A percentile compares a stretch with the other conserved stretches of the same genome.
Conservation (phyloP, 768 basidiomycete genomes). For the Lentinula raphanica region DNA sequence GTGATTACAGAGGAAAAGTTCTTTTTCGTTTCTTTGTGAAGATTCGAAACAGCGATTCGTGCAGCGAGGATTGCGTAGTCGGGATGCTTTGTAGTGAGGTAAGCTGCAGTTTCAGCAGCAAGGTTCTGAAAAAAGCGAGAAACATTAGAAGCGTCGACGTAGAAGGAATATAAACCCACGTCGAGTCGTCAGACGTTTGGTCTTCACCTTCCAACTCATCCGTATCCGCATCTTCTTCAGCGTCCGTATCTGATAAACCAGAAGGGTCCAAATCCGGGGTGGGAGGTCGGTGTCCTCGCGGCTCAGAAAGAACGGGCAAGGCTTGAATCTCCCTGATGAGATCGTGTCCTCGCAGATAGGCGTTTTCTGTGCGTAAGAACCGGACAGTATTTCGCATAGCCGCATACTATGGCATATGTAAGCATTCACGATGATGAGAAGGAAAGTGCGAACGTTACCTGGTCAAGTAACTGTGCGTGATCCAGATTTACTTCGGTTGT, state of each 20-base stretch:
- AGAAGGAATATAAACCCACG: too few relatives aligned
- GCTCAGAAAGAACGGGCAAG: constrained; percentile 59
- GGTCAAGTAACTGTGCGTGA: constrained; percentile 82
- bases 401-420: constrained; percentile 57
- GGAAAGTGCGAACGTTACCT: constrained; percentile 40
- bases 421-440: constrained; percentile 1
- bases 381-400: constrained; percentile 87
- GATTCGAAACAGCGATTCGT: constrained; percentile 95
- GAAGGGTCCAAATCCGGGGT: constrained; percentile 70
- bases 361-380: constrained; percentile 91
- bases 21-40: constrained; percentile 99
- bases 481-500: constrained; percentile 78
- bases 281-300: constrained; percentile 31
- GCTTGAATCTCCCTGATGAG: constrained; percentile 77
- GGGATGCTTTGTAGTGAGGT: constrained; percentile 93
- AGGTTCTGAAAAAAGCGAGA: constrained; percentile 59
- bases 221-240: neutral
- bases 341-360: constrained; percentile 90
- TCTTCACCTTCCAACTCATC: neutral
- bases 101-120: constrained; percentile 95
- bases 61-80: constrained; percentile 98
- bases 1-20: constrained; percentile 88
- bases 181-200: neutral
- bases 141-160: neutral
- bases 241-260: constrained; percentile 59